phyloP scores from a whole-genome alignment of 2,329 filamentous ascomycete species.

The Trichoderma koningii region DNA sequence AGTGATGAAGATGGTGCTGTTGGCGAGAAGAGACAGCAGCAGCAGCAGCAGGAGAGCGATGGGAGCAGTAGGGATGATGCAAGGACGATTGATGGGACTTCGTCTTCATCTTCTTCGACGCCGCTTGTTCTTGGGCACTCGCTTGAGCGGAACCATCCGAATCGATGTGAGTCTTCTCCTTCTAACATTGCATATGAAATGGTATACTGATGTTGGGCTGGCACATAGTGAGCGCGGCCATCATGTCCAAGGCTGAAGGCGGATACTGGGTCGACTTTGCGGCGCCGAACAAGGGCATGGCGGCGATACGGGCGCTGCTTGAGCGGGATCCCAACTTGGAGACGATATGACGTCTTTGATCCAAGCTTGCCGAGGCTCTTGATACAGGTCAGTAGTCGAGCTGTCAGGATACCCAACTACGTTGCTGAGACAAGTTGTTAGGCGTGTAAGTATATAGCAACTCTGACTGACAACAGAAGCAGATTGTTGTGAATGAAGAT shows the following conservation, averaged over 20 bases:
- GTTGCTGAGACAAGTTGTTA: too few species aligned
- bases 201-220: background rate
- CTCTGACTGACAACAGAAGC: too few species aligned
- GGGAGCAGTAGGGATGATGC: background rate
- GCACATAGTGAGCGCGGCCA: background rate
- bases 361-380: background rate
- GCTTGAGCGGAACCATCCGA: slow-evolving; percentile 18
- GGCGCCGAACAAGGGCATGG: slow-evolving; percentile 25
- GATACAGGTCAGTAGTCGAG: too few species aligned
- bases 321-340: slow-evolving; percentile 28
- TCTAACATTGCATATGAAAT: too few species aligned
- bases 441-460: too few species aligned
- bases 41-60: background rate
- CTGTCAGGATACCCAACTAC: too few species aligned
- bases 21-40: background rate
- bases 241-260: slow-evolving; percentile 32
- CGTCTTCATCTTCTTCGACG: background rate
- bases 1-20: background rate
- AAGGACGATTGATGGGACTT: background rate
- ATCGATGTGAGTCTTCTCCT: slow-evolving; percentile 26
- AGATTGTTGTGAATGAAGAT: too few species aligned
- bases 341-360: slow-evolving; percentile 23
- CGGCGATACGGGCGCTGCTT: slow-evolving; percentile 26
- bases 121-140: slow-evolving; percentile 29
- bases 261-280: slow-evolving; percentile 32